Evolutionary conservation across 2,329 filamentous ascomycete species (phyloP).

Genomic region (Fusarium dlaminii): DNA sequence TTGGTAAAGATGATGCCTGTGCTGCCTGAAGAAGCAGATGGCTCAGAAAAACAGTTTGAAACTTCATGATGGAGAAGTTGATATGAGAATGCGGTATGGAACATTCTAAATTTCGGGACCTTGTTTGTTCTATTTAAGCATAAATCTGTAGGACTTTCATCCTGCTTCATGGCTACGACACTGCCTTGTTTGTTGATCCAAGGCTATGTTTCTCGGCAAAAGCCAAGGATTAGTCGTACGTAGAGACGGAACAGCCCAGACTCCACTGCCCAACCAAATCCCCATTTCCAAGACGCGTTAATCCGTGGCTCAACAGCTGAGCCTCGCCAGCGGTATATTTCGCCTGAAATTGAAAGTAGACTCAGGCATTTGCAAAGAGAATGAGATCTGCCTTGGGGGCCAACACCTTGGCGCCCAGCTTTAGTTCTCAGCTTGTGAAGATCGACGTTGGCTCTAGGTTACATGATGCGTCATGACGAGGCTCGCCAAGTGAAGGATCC

Average conservation of each 20-base stretch:
- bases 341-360: background rate
- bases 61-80: background rate
- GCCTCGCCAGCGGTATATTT: background rate
- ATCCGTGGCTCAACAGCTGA: background rate
- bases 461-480: background rate
- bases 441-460: background rate
- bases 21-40: background rate
- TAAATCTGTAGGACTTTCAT: background rate
- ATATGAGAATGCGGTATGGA: fast-evolving
- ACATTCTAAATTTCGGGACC: fast-evolving
- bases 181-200: background rate
- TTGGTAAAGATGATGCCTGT: background rate
- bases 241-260: background rate
- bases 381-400: background rate
- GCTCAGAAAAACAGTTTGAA: background rate
- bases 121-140: background rate
- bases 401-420: background rate
- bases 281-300: background rate
- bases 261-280: background rate
- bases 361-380: background rate
- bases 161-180: background rate
- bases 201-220: background rate
- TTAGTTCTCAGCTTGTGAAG: background rate
- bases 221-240: background rate
- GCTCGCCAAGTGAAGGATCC: background rate